Evolutionary conservation across 2,329 filamentous ascomycete species (phyloP), one percentile per base, ranked within the genome.

Genomic region (Colletotrichum magnum): DNA sequence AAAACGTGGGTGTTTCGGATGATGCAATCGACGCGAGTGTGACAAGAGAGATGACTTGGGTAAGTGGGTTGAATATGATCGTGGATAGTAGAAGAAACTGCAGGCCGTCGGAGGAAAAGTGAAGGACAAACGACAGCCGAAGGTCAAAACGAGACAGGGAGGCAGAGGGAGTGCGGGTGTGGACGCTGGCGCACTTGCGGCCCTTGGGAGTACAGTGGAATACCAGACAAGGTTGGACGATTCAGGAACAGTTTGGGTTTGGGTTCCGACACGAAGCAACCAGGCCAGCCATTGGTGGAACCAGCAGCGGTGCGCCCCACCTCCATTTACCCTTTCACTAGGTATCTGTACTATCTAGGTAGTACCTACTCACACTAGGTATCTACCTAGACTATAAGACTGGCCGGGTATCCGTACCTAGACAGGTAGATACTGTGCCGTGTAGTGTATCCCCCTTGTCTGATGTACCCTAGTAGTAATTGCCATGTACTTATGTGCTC

Each of bases 241-340:
- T 69, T 69, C 66, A 69, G 66, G 66, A 69, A 69, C 66, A 60
- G 62, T 69, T 69, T 69, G 66, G 66, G 66, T 69, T 69, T 69
- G 62, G 66, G 66, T 54, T 69, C 62, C 66, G 66, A 66, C 66
- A 66, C 62, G 66, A 66, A 60, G 50, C 26, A 43, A 51, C 62
- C 62, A 56, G 56, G 47, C 50, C 16, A 43, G 43, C 28, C 32
- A 69, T 69, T 69, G 66, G 66, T 66, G 66, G 50, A 21, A 39
- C 26, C 53, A n/a, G 39, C 10, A 59, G 60, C 41, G 53, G 64
- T 24, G 24, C n/a, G 54, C 54, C 48, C 43, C 36, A 52, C 45
- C 18, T 16, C 6, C 18, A 13, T 16, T 16, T 48, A 16, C 18
- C 45, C 43, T 47, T 26, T 28, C 45, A 18, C 28, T 56, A 16